Evolutionary conservation across 2,329 filamentous ascomycete species (phyloP).

Genomic region (Diaporthe humulicola): DNA sequence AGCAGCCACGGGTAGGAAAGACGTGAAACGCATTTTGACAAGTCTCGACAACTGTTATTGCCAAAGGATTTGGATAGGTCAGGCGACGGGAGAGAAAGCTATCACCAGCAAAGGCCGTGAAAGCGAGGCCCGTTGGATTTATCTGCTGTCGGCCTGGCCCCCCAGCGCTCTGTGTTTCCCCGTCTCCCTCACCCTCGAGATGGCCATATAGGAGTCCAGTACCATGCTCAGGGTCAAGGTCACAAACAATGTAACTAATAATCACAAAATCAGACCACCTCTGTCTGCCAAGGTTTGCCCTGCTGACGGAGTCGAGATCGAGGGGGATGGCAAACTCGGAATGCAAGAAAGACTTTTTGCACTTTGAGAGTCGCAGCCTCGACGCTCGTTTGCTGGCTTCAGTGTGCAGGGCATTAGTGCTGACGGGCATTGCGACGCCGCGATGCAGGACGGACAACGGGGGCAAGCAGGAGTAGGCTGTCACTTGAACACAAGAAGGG

Average conservation of each 20-base stretch:
- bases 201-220: neutral
- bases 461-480: neutral
- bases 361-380: neutral
- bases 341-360: slow-evolving; percentile 1
- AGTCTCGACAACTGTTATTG: neutral
- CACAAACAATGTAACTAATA: slow-evolving; percentile 8
- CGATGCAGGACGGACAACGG: neutral
- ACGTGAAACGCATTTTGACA: slow-evolving; percentile 19
- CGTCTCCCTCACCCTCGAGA: neutral
- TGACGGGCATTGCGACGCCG: slow-evolving; percentile 6
- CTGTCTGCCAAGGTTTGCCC: neutral
- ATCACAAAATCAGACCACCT: slow-evolving; percentile 18
- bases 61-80: neutral
- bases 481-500: neutral
- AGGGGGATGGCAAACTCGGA: neutral
- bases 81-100: neutral
- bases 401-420: neutral
- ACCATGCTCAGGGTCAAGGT: neutral
- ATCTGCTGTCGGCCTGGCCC: neutral
- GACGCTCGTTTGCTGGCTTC: neutral
- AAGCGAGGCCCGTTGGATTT: neutral
- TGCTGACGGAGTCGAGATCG: neutral
- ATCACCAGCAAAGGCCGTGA: neutral
- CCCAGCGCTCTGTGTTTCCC: neutral
- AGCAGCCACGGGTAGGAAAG: slow-evolving; percentile 13